Percentiles rank a stretch among this genome's conserved stretches.
phyloP scores from a whole-genome alignment of 2,329 filamentous ascomycete genomes.

The Lizonia empirigonia region DNA sequence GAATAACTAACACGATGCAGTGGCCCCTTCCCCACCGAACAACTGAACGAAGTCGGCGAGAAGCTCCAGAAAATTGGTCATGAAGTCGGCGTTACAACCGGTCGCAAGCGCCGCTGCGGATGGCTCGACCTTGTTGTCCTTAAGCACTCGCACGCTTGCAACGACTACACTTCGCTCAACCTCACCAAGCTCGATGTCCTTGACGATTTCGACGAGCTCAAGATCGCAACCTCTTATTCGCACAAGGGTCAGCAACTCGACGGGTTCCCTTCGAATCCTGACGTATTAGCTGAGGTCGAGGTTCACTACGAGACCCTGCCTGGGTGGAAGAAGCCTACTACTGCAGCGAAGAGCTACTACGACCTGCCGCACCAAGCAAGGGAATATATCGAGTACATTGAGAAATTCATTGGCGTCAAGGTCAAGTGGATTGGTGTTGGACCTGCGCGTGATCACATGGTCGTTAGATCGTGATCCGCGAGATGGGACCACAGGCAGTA shows the following conservation, averaged over 20 bases:
- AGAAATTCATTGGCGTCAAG: conserved; percentile 67
- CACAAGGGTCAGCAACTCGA: conserved; percentile 61
- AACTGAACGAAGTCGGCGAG: conserved; percentile 62
- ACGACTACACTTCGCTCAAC: conserved; percentile 70
- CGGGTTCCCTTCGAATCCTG: conserved; percentile 69
- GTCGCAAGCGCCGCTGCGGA: conserved; percentile 65
- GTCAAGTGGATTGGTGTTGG: conserved; percentile 71
- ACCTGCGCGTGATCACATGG: conserved; percentile 68
- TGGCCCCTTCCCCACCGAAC: conserved; percentile 72
- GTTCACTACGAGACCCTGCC: conserved; percentile 71
- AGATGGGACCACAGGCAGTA: conserved; percentile 14
- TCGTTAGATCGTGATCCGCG: conserved; percentile 52
- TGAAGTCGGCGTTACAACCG: conserved; percentile 63
- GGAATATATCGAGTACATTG: conserved; percentile 70
- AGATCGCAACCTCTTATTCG: conserved; percentile 74
- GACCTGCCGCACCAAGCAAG: conserved; percentile 68
- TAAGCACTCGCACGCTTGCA: conserved; percentile 68
- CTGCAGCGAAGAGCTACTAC: conserved; percentile 63
- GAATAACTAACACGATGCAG: conserved; percentile 45
- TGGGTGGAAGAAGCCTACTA: conserved; percentile 72
- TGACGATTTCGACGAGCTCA: conserved; percentile 75
- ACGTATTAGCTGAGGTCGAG: conserved; percentile 63
- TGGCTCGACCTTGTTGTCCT: conserved; percentile 72
- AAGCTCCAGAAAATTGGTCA: conserved; percentile 62
- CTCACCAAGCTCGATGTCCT: conserved; percentile 73